Base-by-base conservation (phyloP, 2,329 filamentous ascomycete species). In the Fusarium albosuccineum region DNA sequence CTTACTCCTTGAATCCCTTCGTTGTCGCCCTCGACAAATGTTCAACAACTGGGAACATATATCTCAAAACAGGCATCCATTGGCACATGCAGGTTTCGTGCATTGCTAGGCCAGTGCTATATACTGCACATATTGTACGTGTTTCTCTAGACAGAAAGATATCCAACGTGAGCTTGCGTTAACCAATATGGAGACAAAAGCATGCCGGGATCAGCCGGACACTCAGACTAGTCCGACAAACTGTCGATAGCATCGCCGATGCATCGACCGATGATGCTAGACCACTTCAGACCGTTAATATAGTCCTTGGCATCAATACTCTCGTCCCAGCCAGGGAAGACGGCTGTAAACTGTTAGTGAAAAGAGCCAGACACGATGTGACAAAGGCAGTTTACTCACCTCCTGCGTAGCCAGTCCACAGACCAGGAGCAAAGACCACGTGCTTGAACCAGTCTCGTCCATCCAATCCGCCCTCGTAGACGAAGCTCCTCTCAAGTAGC, bases 331-430 rank as follows among this genome's bases (percentile, higher is more conserved):
- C 88, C 87, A 0, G 88, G 88, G 76, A 88, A 90, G 13, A 90
- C 87, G 52, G 86, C 86, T 86, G 16, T 1, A 17, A 14, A 1
- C 7, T 16, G 30, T 67, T 45, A 68, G 62, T n/a, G 14, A 7
- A 9, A 33, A 8, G 16, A 8, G 22, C 22, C 3, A 22, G 22
- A n/a, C 16, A 5, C 9, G 22, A 26, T 17, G 11, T 33, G 3
- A 10, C 11, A 9, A 6, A 4, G 26, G 14, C 9, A 48, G 14
- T 36, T 49, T 13, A 80, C 85, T 79, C 73, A 90, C 88, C 87
- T 74, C 94, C 94, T 0, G 93, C 83, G 78, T 97, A 97, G 0
- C 94, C 94, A 0, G 93, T 97, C 93, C 94, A 97, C 48, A 95
- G 77, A 0, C 94, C 94, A 0, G 94, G 94, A 1, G 94, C 94